Percentiles rank a stretch among this genome's conserved stretches.
These are phyloP conservation scores for Ramaria sp. DNA, from an alignment of 768 basidiomycete genomes.

Conservation along the genomic window DNA sequence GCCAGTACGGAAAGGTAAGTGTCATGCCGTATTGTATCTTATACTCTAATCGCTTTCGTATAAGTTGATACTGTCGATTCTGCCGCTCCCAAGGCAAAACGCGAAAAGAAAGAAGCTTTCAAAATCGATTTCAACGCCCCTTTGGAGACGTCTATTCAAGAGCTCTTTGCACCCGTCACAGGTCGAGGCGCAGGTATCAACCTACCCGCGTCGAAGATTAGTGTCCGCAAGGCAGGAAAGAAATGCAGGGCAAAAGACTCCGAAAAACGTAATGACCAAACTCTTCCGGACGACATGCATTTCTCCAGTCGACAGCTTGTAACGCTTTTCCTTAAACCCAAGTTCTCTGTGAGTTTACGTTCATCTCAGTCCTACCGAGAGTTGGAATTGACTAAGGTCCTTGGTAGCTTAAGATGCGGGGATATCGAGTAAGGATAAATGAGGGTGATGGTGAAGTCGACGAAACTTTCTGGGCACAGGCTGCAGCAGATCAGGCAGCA, in stretches of 20 bases:
- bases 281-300: constrained; percentile 94
- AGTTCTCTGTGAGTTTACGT: constrained; percentile 66
- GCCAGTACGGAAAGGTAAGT: constrained; percentile 60
- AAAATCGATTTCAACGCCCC: constrained; percentile 70
- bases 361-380: background rate
- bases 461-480: constrained; percentile 95
- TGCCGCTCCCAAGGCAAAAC: constrained; percentile 40
- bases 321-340: constrained; percentile 90
- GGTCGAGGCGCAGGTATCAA: constrained; percentile 54
- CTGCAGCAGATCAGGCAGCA: constrained; percentile 74
- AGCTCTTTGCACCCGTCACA: constrained; percentile 70
- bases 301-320: constrained; percentile 87
- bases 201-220: constrained; percentile 28
- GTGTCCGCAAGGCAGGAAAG: constrained; percentile 28
- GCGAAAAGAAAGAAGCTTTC: constrained; percentile 71
- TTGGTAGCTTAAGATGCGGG: constrained; percentile 79
- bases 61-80: constrained; percentile 31
- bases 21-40: background rate
- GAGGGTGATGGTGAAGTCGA: constrained; percentile 81
- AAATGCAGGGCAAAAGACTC: constrained; percentile 40
- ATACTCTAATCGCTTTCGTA: constrained; percentile 4
- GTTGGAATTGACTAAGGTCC: background rate
- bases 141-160: constrained; percentile 48
- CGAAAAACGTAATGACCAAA: constrained; percentile 64
- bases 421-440: constrained; percentile 38